Evolutionary conservation across 257 asterid genomes (phyloP).

Genomic region (Gentiana straminea): DNA sequence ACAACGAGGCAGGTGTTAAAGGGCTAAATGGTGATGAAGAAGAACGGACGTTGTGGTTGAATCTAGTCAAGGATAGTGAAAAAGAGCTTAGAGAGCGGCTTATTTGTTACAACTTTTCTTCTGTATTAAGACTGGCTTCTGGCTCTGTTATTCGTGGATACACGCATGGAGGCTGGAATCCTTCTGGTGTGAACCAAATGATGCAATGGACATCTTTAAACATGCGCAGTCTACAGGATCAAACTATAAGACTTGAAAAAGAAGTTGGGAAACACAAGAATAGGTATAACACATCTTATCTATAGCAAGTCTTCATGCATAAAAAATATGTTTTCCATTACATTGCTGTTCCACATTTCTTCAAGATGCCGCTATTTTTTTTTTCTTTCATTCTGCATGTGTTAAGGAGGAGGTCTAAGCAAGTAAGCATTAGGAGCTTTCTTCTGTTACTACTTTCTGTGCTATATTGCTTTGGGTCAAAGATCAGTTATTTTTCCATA

Average conservation of each 20-base stretch:
- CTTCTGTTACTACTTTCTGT: no score
- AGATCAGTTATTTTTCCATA: no score
- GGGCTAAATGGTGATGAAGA: constrained; percentile 21
- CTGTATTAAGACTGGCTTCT: constrained; percentile 21
- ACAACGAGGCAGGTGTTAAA: constrained; percentile 20
- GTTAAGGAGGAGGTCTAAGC: no score
- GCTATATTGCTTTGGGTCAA: no score
- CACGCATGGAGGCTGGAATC: constrained; percentile 32
- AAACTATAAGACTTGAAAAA: constrained; percentile 33
- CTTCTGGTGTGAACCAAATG: constrained; percentile 64
- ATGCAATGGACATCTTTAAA: constrained; percentile 57
- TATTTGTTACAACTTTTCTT: constrained; percentile 37
- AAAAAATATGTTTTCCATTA: no score
- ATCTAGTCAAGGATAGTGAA: constrained; percentile 47
- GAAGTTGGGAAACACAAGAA: constrained; percentile 38
- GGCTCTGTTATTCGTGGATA: constrained; percentile 13
- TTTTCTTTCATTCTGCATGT: no score
- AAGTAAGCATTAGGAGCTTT: no score
- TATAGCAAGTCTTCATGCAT: neutral
- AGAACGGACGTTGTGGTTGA: constrained; percentile 41
- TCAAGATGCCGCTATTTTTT: no score
- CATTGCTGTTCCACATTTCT: no score
- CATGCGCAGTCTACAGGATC: constrained; percentile 30
- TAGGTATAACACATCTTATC: constrained; percentile 32
- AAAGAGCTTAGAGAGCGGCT: constrained; percentile 76